A percentile compares a stretch with the other conserved stretches of the same genome.
Evolutionary conservation across 371 early-diverging fungal species (phyloP).

Genomic region (Zychaea mexicana): DNA sequence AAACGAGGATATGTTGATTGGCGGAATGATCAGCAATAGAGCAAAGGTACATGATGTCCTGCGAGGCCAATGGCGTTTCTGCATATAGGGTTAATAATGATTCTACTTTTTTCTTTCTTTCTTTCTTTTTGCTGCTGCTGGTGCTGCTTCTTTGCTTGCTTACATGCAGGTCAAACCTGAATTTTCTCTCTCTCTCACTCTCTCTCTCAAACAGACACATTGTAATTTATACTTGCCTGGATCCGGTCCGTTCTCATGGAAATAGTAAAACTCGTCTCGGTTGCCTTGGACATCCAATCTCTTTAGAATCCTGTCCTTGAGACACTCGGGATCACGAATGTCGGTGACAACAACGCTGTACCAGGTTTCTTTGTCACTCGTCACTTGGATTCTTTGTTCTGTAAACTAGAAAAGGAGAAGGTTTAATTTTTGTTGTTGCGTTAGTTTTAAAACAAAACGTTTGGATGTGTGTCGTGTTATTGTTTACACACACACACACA

Average conservation of each 20-base stretch:
- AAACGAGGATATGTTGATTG: slow-evolving; percentile 40
- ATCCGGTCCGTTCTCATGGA: slow-evolving; percentile 55
- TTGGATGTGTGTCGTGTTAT: too few relatives aligned
- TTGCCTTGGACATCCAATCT: slow-evolving; percentile 46
- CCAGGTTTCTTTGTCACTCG: slow-evolving; percentile 59
- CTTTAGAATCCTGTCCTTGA: slow-evolving; percentile 52
- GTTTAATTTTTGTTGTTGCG: background rate
- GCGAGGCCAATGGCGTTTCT: slow-evolving; percentile 35
- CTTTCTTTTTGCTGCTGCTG: background rate
- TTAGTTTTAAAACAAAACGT: background rate
- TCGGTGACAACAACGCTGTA: slow-evolving; percentile 55
- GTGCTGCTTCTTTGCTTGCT: too few relatives aligned
- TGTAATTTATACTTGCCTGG: slow-evolving; percentile 42
- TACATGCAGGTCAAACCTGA: slow-evolving; percentile 14
- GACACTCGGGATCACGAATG: slow-evolving; percentile 46
- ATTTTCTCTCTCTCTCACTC: background rate
- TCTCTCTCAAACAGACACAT: too few relatives aligned
- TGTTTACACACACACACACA: background rate
- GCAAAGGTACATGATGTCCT: slow-evolving; percentile 40
- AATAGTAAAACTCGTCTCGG: slow-evolving; percentile 48
- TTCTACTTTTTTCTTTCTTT: background rate
- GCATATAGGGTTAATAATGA: slow-evolving; percentile 2
- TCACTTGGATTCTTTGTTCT: slow-evolving; percentile 56
- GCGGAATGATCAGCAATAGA: slow-evolving; percentile 46
- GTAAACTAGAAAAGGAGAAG: background rate